Base-by-base conservation (phyloP, 2,329 filamentous ascomycete genomes). In the Dryadomyces quercivorus region DNA sequence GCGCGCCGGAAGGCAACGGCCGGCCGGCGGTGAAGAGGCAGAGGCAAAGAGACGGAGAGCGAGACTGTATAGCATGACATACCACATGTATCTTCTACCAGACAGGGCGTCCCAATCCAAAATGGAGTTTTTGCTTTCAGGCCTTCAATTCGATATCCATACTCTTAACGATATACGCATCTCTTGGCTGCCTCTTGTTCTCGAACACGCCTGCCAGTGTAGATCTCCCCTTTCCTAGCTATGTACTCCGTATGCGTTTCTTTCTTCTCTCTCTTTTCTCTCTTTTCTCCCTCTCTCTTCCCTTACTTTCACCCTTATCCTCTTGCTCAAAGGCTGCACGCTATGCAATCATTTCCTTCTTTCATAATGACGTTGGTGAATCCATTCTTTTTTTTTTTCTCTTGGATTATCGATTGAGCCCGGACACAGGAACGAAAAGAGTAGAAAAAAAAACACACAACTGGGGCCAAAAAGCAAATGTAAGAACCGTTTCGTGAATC, bases 1-100 rank as follows among this genome's bases (percentile, higher is more conserved):
- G 71, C 65, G 49, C 69, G 75, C 64, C 70, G 78, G 64, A 74
- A 76, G 65, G 68, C 74, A 2, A 64, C 63, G 44, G 67, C 66
- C 47, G 67, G 63, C 47, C 72, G 65, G 63, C 61, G 55, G 44
- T 58, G n/a, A 42, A 20, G 31, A 13, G 18, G 4, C 10, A n/a
- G 12, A 31, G n/a, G 20, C 15, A 21, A n/a, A n/a, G 1, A 49
- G 46, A 36, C 13, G 13, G 26, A 31, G 4, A 31, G 26, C 4
- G 26, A 31, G 26, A 31, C 8, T 31, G 26, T 31, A 31, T 8
- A 31, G 26, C 26, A 31, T 31, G 7, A n/a, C 7, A 48, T 10
- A n/a, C 16, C 9, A 47, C 13, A 47, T 22, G 10, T 51, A 34
- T 51, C 18, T 51, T 52, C n/a, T 34, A 31, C 20, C 34, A 16